Conservation (phyloP, 768 basidiomycete genomes). For the Rhodotorula paludigena region DNA sequence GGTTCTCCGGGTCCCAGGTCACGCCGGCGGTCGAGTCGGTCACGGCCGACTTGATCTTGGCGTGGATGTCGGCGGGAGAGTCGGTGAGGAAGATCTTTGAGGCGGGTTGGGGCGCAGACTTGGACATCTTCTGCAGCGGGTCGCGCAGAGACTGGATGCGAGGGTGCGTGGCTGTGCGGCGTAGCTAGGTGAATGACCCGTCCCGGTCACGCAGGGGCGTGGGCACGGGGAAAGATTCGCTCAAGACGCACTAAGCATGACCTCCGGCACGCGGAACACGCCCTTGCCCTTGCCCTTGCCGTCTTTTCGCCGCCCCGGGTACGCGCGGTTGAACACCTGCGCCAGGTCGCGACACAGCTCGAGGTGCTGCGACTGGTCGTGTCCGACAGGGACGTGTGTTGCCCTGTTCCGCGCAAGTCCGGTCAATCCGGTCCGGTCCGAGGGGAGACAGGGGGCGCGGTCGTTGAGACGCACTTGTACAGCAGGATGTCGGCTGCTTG, state of each 20-base stretch:
- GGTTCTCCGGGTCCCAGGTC: conserved; percentile 70
- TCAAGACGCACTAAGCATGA: conserved; percentile 63
- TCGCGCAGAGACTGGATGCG: conserved; percentile 81
- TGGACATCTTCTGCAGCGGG: conserved; percentile 88
- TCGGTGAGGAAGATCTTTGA: conserved; percentile 88
- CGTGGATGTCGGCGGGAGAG: conserved; percentile 55
- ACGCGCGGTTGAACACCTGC: conserved; percentile 71
- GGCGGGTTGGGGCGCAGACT: conserved; percentile 69
- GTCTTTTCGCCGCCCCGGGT: conserved; percentile 42
- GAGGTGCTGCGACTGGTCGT: conserved; percentile 91
- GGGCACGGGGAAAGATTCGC: background rate
- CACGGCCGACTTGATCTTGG: conserved; percentile 73
- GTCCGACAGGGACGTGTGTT: conserved; percentile 91
- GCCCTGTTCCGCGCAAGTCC: too few relatives aligned
- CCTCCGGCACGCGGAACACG: conserved; percentile 68
- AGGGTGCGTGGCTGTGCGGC: conserved; percentile 62
- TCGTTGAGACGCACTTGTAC: conserved; percentile 70
- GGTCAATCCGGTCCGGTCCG: too few relatives aligned
- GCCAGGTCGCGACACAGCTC: conserved; percentile 82
- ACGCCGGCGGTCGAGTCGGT: conserved; percentile 75
- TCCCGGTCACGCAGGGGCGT: too few relatives aligned
- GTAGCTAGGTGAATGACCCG: too few relatives aligned
- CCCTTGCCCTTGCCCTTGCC: conserved; percentile 47
- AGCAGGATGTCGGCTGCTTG: conserved; percentile 88
- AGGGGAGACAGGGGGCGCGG: too few relatives aligned